Percentiles rank a stretch among this genome's conserved stretches.
These are phyloP conservation scores for Phanerodontia chrysosporium DNA, from an alignment of 768 basidiomycete genomes.

Conservation along the genomic window DNA sequence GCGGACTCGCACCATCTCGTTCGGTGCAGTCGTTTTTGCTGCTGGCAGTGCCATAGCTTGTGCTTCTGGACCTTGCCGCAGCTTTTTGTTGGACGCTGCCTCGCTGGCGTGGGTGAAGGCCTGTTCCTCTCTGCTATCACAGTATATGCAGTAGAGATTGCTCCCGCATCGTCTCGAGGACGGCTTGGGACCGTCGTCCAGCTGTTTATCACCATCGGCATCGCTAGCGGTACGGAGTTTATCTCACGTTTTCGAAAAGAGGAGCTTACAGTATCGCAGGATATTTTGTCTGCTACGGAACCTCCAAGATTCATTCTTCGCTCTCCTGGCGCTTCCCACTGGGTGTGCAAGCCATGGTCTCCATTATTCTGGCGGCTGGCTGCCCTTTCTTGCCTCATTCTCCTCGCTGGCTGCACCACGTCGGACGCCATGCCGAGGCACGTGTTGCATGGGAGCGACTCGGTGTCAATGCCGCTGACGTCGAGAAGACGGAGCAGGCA, in stretches of 20 bases:
- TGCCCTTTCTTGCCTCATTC: slow-evolving; percentile 34
- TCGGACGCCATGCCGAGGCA: slow-evolving; percentile 32
- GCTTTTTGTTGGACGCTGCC: slow-evolving; percentile 40
- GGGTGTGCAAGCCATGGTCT: slow-evolving; percentile 29
- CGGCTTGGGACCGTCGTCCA: slow-evolving; percentile 38
- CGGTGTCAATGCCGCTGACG: slow-evolving; percentile 21
- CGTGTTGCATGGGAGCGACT: slow-evolving; percentile 22
- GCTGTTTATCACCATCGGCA: slow-evolving; percentile 39
- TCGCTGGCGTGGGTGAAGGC: slow-evolving; percentile 45
- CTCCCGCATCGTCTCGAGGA: slow-evolving; percentile 38
- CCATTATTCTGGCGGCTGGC: slow-evolving; percentile 27
- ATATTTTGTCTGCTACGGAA: slow-evolving; percentile 37
- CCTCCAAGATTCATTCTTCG: slow-evolving; percentile 25
- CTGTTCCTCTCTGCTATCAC: slow-evolving; percentile 40
- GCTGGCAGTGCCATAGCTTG: slow-evolving; percentile 37
- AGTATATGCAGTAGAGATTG: slow-evolving; percentile 37
- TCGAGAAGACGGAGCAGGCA: slow-evolving; percentile 27
- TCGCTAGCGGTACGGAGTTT: slow-evolving; percentile 30
- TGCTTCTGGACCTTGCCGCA: slow-evolving; percentile 30
- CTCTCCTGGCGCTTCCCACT: slow-evolving; percentile 38
- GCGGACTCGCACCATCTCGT: slow-evolving; percentile 40
- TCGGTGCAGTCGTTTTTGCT: slow-evolving; percentile 39
- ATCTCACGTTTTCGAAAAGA: slow-evolving; percentile 1
- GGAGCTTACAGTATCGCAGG: slow-evolving; percentile 17
- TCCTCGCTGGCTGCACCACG: slow-evolving; percentile 37